phyloP scores from a whole-genome alignment of 2,329 filamentous ascomycete genomes.

The Trichoderma aggressivum region DNA sequence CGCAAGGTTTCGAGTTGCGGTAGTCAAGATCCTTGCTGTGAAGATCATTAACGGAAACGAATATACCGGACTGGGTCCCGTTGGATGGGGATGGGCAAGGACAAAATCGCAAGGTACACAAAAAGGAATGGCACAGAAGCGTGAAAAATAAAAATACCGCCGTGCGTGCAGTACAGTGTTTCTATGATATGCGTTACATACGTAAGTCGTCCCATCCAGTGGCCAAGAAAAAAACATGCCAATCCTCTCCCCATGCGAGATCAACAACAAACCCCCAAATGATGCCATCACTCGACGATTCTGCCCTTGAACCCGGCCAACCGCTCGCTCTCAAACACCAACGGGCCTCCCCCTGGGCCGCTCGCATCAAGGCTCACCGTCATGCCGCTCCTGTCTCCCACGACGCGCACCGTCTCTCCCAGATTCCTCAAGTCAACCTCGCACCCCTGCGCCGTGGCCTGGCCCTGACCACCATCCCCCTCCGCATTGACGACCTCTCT shows the following conservation, averaged over 20 bases:
- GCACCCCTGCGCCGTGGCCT: slow-evolving; percentile 39
- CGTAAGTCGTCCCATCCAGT: neutral
- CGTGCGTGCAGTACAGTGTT: neutral
- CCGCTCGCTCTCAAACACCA: slow-evolving; percentile 61
- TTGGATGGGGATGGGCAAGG: neutral
- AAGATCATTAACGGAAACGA: slow-evolving; percentile 7
- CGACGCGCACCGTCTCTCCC: slow-evolving; percentile 72
- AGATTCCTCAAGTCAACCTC: slow-evolving; percentile 80
- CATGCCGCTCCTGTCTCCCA: slow-evolving; percentile 66
- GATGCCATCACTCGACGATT: slow-evolving; percentile 34
- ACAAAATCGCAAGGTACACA: neutral
- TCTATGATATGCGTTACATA: neutral
- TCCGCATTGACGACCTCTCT: slow-evolving; percentile 50
- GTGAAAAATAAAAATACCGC: neutral
- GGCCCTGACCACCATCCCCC: slow-evolving; percentile 19
- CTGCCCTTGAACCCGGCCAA: slow-evolving; percentile 31
- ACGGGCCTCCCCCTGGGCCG: slow-evolving; percentile 60
- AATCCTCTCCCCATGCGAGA: neutral
- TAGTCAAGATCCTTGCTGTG: neutral
- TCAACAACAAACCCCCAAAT: neutral
- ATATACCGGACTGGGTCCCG: neutral
- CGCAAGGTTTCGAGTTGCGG: neutral
- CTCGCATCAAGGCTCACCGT: slow-evolving; percentile 70
- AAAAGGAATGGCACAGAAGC: neutral
- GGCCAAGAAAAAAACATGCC: neutral